Evolutionary conservation across 306 rosid species (phyloP), one percentile per base, ranked within the genome.

Genomic region (Begonia loranthoides): DNA sequence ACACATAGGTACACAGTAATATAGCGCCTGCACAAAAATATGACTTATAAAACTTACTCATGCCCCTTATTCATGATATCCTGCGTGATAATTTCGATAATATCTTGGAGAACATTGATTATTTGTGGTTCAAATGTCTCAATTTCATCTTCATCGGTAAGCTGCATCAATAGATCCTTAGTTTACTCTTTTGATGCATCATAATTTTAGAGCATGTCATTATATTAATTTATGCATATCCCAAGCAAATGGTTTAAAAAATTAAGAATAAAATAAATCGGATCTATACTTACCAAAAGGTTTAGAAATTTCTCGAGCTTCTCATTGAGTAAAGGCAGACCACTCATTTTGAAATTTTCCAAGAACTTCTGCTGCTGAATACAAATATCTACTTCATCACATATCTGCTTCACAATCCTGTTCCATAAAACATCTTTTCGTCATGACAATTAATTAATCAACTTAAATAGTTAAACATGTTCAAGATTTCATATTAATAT

Each of bases 91-190:
- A 92, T 92, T 73, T 92, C 99, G 64, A 86, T 74, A 59, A 86
- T 86, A 72, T 92, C 96, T 64, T 92, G 99, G 65, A 92, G 71
- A 51, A 83, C 96, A 60, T 92, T 83, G 77, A 83, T 79, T 66
- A 86, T 72, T 66, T 78, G 93, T 47, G 88, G 60, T 58, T 49
- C 51, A 45, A 21, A 45, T 36, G 17, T 46, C 40, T 60, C 76
- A 33, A 15, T 50, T 28, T 70, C 70, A 41, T 58, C 70, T 13
- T 57, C 77, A 15, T 74, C 76, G 12, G 53, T 46, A 63, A 48
- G 77, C 99, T 92, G 93, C 63, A 74, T 72, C 54, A 49, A 50
- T 21, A 48, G 50, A 38, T 41, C 45, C 41, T 24, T 62, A 68
- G 62, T 40, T 49, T 64, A 41, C 61, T 17, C 38, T 56, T 52